A percentile compares a stretch with the other conserved stretches of the same genome.
These are phyloP conservation scores for Chrysosporium keratinophilum DNA, from an alignment of 2,329 filamentous ascomycete species.

Conservation along the genomic window DNA sequence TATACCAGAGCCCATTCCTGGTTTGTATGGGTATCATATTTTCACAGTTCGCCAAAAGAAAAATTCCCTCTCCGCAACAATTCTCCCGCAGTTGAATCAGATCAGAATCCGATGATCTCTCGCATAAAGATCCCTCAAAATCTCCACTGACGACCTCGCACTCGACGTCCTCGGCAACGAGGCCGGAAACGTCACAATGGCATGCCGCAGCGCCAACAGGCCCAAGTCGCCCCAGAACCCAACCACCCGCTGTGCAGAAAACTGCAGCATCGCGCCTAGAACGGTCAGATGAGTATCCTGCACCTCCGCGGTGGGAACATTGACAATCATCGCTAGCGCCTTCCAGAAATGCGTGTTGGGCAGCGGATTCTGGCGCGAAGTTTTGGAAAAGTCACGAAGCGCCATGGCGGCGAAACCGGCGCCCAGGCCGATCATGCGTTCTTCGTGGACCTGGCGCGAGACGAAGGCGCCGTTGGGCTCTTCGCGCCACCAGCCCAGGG, in stretches of 20 bases:
- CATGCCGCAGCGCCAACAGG: constrained; percentile 57
- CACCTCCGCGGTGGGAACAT: constrained; percentile 56
- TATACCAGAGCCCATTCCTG: too few relatives aligned
- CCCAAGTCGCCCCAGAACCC: constrained; percentile 70
- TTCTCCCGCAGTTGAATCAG: constrained; percentile 15
- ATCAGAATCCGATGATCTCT: constrained; percentile 31
- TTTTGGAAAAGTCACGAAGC: constrained; percentile 68
- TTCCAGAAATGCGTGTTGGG: constrained; percentile 76
- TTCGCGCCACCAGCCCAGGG: constrained; percentile 64
- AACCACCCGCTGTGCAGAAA: constrained; percentile 65
- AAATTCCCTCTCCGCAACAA: too few relatives aligned
- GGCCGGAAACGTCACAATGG: constrained; percentile 62
- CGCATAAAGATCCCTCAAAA: constrained; percentile 30
- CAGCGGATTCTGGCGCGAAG: constrained; percentile 59
- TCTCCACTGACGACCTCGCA: constrained; percentile 30
- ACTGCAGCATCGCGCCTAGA: constrained; percentile 59
- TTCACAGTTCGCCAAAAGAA: too few relatives aligned
- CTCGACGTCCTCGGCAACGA: constrained; percentile 28
- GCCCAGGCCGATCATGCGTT: constrained; percentile 73
- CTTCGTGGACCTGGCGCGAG: constrained; percentile 61
- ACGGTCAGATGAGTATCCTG: constrained; percentile 66
- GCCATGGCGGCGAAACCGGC: constrained; percentile 76
- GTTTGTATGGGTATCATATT: too few relatives aligned
- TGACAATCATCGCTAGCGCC: constrained; percentile 63
- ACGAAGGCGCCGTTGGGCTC: constrained; percentile 47